phyloP scores from a whole-genome alignment of 164 flowering plant genomes.

The Stephania cephalantha region DNA sequence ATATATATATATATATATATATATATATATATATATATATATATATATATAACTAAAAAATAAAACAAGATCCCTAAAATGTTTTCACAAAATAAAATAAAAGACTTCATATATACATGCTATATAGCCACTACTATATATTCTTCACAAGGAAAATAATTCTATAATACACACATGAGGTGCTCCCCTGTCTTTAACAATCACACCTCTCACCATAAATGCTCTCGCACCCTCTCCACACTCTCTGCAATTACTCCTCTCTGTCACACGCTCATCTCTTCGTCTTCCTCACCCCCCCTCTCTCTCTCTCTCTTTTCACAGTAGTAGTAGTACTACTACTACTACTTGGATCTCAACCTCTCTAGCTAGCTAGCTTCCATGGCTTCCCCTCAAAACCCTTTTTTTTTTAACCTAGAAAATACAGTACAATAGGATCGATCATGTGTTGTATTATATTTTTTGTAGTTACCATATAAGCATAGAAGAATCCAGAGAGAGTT shows the following conservation, averaged over 20 bases:
- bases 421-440: neutral
- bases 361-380: slow-evolving; percentile 4
- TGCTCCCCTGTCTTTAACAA: slow-evolving; percentile 11
- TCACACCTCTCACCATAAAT: slow-evolving; percentile 30
- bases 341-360: neutral
- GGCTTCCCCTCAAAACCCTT: neutral
- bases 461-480: too few relatives aligned
- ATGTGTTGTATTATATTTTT: too few relatives aligned
- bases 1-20: too few relatives aligned
- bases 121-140: slow-evolving; percentile 10
- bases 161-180: slow-evolving; percentile 8
- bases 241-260: slow-evolving; percentile 29
- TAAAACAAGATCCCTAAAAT: too few relatives aligned
- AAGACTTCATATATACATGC: too few relatives aligned
- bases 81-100: too few relatives aligned
- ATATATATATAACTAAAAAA: too few relatives aligned
- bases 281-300: neutral
- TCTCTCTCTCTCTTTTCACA: neutral
- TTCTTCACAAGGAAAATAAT: slow-evolving; percentile 5
- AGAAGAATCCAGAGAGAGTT: too few relatives aligned
- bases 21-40: too few relatives aligned
- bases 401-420: neutral
- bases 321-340: too few relatives aligned
- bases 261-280: slow-evolving; percentile 14
- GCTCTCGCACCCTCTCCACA: slow-evolving; percentile 26